These are phyloP conservation scores for Fusarium tupiense DNA, from an alignment of 2,329 filamentous ascomycete genomes.

Conservation along the genomic window DNA sequence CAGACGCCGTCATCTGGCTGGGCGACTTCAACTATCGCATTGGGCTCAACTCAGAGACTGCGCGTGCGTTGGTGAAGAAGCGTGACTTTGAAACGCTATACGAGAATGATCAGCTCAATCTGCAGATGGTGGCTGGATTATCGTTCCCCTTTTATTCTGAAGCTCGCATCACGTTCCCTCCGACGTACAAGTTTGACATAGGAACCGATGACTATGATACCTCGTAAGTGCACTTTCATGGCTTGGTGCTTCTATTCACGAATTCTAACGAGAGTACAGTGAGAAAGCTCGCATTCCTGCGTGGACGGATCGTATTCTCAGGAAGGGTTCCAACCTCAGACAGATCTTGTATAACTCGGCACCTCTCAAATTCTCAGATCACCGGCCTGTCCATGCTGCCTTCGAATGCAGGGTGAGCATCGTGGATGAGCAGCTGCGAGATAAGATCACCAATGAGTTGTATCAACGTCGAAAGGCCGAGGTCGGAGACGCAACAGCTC, in stretches of 20 bases:
- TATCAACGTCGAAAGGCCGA: slow-evolving; percentile 76
- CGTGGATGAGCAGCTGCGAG: slow-evolving; percentile 78
- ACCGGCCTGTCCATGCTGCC: slow-evolving; percentile 91
- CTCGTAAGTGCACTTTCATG: slow-evolving; percentile 65
- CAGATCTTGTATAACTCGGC: slow-evolving; percentile 87
- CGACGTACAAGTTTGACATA: slow-evolving; percentile 96
- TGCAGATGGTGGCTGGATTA: slow-evolving; percentile 94
- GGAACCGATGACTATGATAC: slow-evolving; percentile 91
- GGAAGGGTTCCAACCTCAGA: slow-evolving; percentile 83
- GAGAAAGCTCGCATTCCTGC: slow-evolving; percentile 96
- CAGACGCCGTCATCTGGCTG: slow-evolving; percentile 86
- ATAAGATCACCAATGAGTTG: slow-evolving; percentile 76
- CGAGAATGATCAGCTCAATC: slow-evolving; percentile 93
- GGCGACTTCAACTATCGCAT: slow-evolving; percentile 99
- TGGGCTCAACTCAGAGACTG: slow-evolving; percentile 80
- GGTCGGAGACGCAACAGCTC: slow-evolving; percentile 70
- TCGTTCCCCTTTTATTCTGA: slow-evolving; percentile 94
- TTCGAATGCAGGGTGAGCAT: slow-evolving; percentile 87
- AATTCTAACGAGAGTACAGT: slow-evolving; percentile 52
- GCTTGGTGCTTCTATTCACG: not conserved
- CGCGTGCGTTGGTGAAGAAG: slow-evolving; percentile 76
- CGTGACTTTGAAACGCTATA: slow-evolving; percentile 82
- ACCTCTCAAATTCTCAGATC: slow-evolving; percentile 89
- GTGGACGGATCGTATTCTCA: slow-evolving; percentile 94
- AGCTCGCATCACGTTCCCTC: slow-evolving; percentile 84